Evolutionary conservation across 805 yeast genomes (phyloP), one percentile per base, ranked within the genome.

Genomic region (Saccharomycopsis vini): DNA sequence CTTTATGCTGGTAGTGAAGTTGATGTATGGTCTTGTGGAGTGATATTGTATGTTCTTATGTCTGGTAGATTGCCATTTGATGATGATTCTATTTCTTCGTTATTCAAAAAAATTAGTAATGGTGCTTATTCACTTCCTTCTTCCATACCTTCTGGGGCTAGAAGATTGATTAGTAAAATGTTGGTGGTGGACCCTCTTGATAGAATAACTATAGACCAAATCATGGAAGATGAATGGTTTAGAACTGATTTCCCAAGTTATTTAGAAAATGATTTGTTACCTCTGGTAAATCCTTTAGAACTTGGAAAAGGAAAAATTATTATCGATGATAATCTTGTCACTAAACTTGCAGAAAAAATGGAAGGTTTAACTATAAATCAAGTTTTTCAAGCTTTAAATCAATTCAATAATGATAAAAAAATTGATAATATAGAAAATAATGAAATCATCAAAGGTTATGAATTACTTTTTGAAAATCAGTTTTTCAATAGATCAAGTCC

Each of bases 21-120:
- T 39, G 97, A 89, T 62, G 96, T 89, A 44, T 89, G 97, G 97
- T 83, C 95, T 0, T 84, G 95, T 58, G 97, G 97, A 56, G 97
- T 90, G 32, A 88, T 90, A 38, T 68, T 89, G 44, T 90, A 89
- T 55, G 97, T 89, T 42, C 89, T 89, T 97, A 70, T 90, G 41
- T 89, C 96, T 63, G 96, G 97, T 33, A 71, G 97, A 54, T 71
- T 89, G 54, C 97, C 97, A 13, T 89, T 89, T 61, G 97, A 89
- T 63, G 97, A 89, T 62, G 97, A 89, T 58, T 82, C 86, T 59
- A 90, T 89, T 44, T 97, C 97, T 5, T 94, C 92, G 1, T 69
- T 89, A 50, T 89, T 90, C 69, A 88, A 88, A 61, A 87, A 88
- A 57, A 90, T 89, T 57, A 77, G 87, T 57, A 84, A 85, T 57